A percentile compares a stretch with the other conserved stretches of the same genome.
These are phyloP conservation scores for Rasamsonia emersonii DNA, from an alignment of 2,329 filamentous ascomycete genomes.

Conservation along the genomic window DNA sequence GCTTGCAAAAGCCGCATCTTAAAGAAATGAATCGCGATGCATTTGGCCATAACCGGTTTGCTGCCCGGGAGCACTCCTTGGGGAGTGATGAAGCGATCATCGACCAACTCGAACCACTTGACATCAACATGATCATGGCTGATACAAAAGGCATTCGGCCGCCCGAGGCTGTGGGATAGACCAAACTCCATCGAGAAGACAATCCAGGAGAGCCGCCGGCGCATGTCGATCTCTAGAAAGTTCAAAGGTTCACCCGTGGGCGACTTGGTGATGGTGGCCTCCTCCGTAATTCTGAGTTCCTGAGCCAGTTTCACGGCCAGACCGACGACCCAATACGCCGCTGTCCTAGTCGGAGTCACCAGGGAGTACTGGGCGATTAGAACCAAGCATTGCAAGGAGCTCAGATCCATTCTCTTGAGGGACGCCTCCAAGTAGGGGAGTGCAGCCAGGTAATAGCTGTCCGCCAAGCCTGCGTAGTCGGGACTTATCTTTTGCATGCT, in stretches of 20 bases:
- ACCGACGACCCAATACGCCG: conserved; percentile 88
- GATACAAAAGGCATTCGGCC: conserved; percentile 77
- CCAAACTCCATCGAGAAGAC: conserved; percentile 82
- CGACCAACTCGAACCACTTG: conserved; percentile 70
- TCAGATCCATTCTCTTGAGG: conserved; percentile 78
- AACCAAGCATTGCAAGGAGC: conserved; percentile 80
- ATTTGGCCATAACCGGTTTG: conserved; percentile 70
- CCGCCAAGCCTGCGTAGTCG: conserved; percentile 84
- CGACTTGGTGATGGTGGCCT: conserved; percentile 69
- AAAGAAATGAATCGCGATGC: conserved; percentile 85
- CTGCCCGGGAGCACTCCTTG: conserved; percentile 63
- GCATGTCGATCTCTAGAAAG: conserved; percentile 76
- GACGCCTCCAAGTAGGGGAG: conserved; percentile 76
- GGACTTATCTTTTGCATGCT: conserved; percentile 86
- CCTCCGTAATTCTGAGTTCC: conserved; percentile 77
- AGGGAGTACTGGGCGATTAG: conserved; percentile 87
- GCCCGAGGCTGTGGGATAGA: conserved; percentile 76
- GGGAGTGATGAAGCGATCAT: conserved; percentile 73
- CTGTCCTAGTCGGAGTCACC: conserved; percentile 81
- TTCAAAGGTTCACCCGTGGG: conserved; percentile 54
- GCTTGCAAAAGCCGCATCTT: conserved; percentile 82
- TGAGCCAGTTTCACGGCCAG: conserved; percentile 82
- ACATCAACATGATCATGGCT: conserved; percentile 77
- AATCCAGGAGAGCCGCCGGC: conserved; percentile 79
- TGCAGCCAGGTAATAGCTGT: conserved; percentile 89